Conservation (phyloP, 768 basidiomycete species). For the Suillus spraguei region DNA sequence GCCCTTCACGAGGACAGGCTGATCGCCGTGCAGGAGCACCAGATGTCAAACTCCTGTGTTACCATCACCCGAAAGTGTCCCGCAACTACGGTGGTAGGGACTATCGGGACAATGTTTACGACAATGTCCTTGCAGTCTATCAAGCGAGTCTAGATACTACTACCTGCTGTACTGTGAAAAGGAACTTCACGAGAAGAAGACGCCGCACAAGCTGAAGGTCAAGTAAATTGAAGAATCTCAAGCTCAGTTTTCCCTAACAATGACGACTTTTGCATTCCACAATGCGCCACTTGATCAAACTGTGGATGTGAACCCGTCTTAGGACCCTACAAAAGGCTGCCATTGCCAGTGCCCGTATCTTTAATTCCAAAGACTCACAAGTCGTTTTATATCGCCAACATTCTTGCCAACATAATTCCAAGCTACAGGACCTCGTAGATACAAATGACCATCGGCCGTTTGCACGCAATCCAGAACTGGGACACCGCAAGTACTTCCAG, state of each 20-base stretch:
- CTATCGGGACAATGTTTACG: background rate
- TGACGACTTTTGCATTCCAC: conserved; percentile 20
- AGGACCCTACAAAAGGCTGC: background rate
- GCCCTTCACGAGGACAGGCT: background rate
- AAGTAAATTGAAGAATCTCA: background rate
- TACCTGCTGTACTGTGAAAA: background rate
- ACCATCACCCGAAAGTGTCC: background rate
- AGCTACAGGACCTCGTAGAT: background rate
- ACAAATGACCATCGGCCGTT: background rate
- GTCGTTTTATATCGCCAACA: too few relatives aligned
- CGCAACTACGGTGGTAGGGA: background rate
- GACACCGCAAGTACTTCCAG: background rate
- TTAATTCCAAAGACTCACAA: background rate
- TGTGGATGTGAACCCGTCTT: background rate
- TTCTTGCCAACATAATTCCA: background rate
- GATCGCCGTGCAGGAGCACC: background rate
- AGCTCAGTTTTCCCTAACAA: conserved; percentile 1
- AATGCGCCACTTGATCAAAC: too few relatives aligned
- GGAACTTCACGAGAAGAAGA: background rate
- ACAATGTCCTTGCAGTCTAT: background rate
- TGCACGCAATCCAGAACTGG: background rate
- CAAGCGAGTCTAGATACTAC: background rate
- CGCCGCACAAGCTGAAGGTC: background rate
- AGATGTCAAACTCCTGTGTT: background rate
- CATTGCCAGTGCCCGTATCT: background rate